phyloP scores from a whole-genome alignment of 2,329 filamentous ascomycete genomes.

The Cytospora paraplurivora region DNA sequence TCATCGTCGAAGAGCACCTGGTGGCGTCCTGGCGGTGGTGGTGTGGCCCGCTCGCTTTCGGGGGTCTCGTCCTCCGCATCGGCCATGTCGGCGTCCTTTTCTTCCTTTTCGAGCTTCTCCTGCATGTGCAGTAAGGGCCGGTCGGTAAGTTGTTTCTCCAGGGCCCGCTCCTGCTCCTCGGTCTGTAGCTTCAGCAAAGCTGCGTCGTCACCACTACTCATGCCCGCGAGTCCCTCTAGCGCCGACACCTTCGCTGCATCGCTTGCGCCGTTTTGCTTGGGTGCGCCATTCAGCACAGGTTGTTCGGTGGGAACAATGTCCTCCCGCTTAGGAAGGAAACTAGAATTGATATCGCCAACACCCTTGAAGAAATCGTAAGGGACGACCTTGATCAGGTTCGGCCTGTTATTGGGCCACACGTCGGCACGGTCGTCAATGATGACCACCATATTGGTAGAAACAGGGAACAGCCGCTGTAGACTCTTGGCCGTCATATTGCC shows the following conservation, averaged over 20 bases:
- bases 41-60: constrained; percentile 26
- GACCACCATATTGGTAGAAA: constrained; percentile 98
- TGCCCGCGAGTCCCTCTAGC: constrained; percentile 74
- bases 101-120: constrained; percentile 84
- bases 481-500: constrained; percentile 91
- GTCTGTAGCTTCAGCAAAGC: constrained; percentile 72
- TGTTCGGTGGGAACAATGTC: constrained; percentile 47
- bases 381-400: constrained; percentile 90
- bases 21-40: constrained; percentile 55
- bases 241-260: constrained; percentile 45
- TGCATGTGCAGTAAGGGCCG: constrained; percentile 90
- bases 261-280: constrained; percentile 29
- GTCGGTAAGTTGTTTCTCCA: constrained; percentile 87
- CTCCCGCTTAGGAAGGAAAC: constrained; percentile 82
- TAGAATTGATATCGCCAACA: constrained; percentile 98
- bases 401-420: constrained; percentile 88
- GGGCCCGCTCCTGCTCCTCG: constrained; percentile 81
- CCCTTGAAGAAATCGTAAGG: constrained; percentile 98
- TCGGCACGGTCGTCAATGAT: constrained; percentile 98
- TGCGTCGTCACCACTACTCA: constrained; percentile 71
- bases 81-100: constrained; percentile 61
- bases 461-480: constrained; percentile 86
- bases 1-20: constrained; percentile 88
- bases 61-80: constrained; percentile 46
- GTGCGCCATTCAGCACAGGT: constrained; percentile 31